A percentile compares a stretch with the other conserved stretches of the same genome.
Conservation (phyloP, 1,284 basidiomycete species). For the Exsudoporus floridanus region DNA sequence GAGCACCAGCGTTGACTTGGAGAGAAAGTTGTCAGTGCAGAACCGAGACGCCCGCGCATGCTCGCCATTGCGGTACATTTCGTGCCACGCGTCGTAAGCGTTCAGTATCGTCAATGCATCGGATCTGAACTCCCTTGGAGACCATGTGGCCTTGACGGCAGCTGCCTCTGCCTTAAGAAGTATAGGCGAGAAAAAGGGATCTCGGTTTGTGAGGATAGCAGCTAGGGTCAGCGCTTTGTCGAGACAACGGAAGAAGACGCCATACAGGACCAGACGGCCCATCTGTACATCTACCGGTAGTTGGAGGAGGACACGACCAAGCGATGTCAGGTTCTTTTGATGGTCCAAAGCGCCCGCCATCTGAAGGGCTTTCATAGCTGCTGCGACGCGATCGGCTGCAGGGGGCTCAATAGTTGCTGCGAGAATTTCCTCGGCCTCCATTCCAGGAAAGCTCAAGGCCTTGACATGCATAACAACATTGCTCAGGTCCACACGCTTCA, state of each 20-base stretch:
- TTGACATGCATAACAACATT: constrained; percentile 97
- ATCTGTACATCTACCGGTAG: constrained; percentile 89
- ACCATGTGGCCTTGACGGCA: constrained; percentile 80
- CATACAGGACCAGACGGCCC: constrained; percentile 87
- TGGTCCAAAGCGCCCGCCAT: constrained; percentile 88
- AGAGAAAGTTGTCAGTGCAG: constrained; percentile 85
- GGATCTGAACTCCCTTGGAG: constrained; percentile 77
- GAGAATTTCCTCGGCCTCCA: constrained; percentile 87
- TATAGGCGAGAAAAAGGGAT: constrained; percentile 87
- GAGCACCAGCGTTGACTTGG: constrained; percentile 78
- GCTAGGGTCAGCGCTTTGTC: constrained; percentile 89
- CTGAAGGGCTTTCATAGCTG: constrained; percentile 80
- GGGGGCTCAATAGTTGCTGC: constrained; percentile 89
- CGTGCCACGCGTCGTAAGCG: constrained; percentile 85
- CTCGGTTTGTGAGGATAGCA: constrained; percentile 86
- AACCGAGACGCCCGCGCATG: constrained; percentile 73
- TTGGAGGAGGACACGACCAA: constrained; percentile 87
- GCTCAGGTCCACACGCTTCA: constrained; percentile 91
- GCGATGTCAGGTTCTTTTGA: constrained; percentile 77
- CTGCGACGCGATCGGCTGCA: constrained; percentile 71
- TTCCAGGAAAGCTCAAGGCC: constrained; percentile 88
- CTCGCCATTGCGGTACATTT: constrained; percentile 64
- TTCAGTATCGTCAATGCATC: constrained; percentile 81
- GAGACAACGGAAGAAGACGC: constrained; percentile 92
- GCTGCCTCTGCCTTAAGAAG: constrained; percentile 64